Evolutionary conservation across 2,329 filamentous ascomycete species (phyloP).

Genomic region (Pseudogymnoascus verrucosus): DNA sequence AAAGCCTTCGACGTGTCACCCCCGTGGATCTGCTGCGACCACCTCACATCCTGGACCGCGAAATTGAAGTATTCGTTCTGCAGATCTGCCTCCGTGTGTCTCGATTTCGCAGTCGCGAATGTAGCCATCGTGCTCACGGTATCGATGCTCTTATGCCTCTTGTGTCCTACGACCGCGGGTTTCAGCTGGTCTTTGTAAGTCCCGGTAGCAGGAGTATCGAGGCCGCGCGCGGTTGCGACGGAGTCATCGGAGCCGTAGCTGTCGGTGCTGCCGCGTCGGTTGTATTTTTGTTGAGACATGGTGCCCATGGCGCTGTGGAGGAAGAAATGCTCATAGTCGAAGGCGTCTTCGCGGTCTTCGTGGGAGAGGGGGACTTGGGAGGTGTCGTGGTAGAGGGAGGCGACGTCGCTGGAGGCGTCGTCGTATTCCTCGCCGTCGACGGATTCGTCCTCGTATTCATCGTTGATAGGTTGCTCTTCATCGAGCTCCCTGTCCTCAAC

Average conservation of each 20-base stretch:
- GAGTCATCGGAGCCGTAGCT: conserved; percentile 54
- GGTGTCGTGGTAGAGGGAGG: conserved; percentile 56
- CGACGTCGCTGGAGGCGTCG: conserved; percentile 47
- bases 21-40: neutral
- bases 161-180: conserved; percentile 27
- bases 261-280: conserved; percentile 38
- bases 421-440: conserved; percentile 30
- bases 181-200: conserved; percentile 10
- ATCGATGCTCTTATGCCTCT: conserved; percentile 47
- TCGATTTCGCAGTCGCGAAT: conserved; percentile 48
- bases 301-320: conserved; percentile 85
- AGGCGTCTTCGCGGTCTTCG: conserved; percentile 88
- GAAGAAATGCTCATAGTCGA: conserved; percentile 95
- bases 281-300: conserved; percentile 49
- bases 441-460: conserved; percentile 27
- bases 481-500: neutral
- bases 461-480: neutral
- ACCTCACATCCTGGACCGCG: conserved; percentile 11
- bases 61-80: conserved; percentile 38
- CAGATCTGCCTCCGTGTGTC: neutral
- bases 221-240: conserved; percentile 52
- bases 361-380: conserved; percentile 61
- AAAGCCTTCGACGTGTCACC: neutral
- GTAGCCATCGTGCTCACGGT: conserved; percentile 53
- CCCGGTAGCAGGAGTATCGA: conserved; percentile 22